Percentiles rank a stretch among this genome's conserved stretches.
phyloP scores from a whole-genome alignment of 2,329 filamentous ascomycete genomes.

The Ceratocystis cubensis region DNA sequence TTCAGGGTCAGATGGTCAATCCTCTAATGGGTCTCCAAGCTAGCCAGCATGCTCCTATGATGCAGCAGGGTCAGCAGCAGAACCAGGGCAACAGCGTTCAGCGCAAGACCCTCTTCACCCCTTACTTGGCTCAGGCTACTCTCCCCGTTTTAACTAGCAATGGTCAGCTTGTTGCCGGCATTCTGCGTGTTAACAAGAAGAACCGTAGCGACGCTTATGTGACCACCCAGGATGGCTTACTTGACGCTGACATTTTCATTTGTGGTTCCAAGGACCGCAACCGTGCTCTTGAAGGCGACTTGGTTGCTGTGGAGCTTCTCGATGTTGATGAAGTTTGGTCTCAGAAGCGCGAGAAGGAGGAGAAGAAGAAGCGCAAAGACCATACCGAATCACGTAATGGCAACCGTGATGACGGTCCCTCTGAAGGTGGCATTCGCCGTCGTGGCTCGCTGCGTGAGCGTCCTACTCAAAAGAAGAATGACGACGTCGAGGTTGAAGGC shows the following conservation, averaged over 20 bases:
- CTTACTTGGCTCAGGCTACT: conserved; percentile 88
- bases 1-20: conserved; percentile 60
- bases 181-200: conserved; percentile 98
- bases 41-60: conserved; percentile 29
- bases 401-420: conserved; percentile 52
- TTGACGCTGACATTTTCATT: conserved; percentile 98
- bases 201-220: conserved; percentile 98
- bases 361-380: conserved; percentile 99
- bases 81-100: conserved; percentile 69
- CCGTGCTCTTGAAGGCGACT: conserved; percentile 86
- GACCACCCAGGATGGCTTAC: conserved; percentile 69
- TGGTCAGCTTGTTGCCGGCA: conserved; percentile 88
- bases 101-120: conserved; percentile 96
- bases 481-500: conserved; percentile 96
- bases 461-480: conserved; percentile 98
- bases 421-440: conserved; percentile 76
- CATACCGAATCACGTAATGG: conserved; percentile 81
- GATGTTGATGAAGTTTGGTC: conserved; percentile 98
- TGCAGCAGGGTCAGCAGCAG: conserved; percentile 48
- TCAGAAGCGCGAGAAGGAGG: conserved; percentile 97
- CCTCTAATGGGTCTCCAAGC: conserved; percentile 48
- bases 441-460: conserved; percentile 92
- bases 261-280: conserved; percentile 99
- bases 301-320: conserved; percentile 88
- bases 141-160: conserved; percentile 81